These are phyloP conservation scores for Guadua angustifolia DNA, from an alignment of 176 grass and related monocot species.

Conservation along the genomic window DNA sequence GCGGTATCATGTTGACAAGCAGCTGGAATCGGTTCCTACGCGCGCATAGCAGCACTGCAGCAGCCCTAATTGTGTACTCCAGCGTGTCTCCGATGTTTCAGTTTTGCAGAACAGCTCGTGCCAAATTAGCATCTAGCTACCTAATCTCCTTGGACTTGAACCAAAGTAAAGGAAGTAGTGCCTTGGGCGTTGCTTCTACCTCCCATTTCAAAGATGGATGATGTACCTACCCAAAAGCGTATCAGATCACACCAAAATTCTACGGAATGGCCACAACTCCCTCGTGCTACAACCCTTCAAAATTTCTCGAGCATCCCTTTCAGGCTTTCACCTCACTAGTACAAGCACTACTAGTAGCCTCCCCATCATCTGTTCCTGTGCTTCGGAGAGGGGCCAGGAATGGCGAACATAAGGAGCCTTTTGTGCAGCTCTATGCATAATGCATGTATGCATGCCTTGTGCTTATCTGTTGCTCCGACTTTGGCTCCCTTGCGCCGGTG, in stretches of 20 bases:
- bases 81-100: background rate
- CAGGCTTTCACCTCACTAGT: conserved; percentile 24
- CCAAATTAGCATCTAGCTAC: background rate
- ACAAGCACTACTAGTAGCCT: background rate
- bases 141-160: conserved; percentile 19
- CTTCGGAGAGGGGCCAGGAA: background rate
- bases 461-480: background rate
- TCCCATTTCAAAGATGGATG: background rate
- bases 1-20: background rate
- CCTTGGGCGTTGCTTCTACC: background rate
- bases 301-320: conserved; percentile 12
- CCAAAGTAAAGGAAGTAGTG: background rate
- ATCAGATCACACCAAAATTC: background rate
- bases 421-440: background rate
- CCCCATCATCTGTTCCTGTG: background rate
- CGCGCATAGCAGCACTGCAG: background rate
- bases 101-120: background rate
- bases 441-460: background rate
- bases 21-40: background rate
- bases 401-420: conserved; percentile 18
- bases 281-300: background rate
- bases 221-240: background rate
- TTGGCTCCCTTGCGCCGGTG: conserved; percentile 9
- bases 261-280: background rate
- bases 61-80: background rate